phyloP scores from a whole-genome alignment of 2,329 filamentous ascomycete genomes.

The Hymenoscyphus infarciens region DNA sequence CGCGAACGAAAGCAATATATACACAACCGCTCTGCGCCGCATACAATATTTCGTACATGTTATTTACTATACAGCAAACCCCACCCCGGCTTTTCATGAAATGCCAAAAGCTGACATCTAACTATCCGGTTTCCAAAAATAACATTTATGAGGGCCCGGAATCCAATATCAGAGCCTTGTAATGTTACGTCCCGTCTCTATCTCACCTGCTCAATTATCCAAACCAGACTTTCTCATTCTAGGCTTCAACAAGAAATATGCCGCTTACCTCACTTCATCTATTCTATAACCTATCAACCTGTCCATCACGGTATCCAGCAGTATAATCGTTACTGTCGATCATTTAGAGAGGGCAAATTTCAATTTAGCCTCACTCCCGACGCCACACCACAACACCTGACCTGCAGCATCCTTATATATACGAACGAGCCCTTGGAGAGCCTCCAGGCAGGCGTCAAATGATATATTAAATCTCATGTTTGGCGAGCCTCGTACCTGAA shows the following conservation, averaged over 20 bases:
- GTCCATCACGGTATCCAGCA: not conserved
- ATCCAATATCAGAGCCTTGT: not conserved
- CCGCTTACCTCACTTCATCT: not conserved
- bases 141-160: not conserved
- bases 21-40: not conserved
- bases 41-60: not conserved
- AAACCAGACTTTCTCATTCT: not conserved
- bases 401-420: not conserved
- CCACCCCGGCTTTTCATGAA: not conserved
- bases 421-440: not conserved
- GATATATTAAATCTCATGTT: not conserved
- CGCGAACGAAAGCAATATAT: not conserved
- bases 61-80: not conserved
- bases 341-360: not conserved
- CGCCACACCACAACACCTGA: not conserved
- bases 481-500: not conserved
- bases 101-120: not conserved
- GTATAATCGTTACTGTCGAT: not conserved
- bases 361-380: conserved; percentile 1
- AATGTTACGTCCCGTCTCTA: not conserved
- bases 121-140: not conserved
- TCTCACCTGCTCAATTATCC: not conserved
- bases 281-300: not conserved
- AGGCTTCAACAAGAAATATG: not conserved
- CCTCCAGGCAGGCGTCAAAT: not conserved